Evolutionary conservation across 2,329 filamentous ascomycete species (phyloP).

Genomic region (Pseudocercospora macadamiae): DNA sequence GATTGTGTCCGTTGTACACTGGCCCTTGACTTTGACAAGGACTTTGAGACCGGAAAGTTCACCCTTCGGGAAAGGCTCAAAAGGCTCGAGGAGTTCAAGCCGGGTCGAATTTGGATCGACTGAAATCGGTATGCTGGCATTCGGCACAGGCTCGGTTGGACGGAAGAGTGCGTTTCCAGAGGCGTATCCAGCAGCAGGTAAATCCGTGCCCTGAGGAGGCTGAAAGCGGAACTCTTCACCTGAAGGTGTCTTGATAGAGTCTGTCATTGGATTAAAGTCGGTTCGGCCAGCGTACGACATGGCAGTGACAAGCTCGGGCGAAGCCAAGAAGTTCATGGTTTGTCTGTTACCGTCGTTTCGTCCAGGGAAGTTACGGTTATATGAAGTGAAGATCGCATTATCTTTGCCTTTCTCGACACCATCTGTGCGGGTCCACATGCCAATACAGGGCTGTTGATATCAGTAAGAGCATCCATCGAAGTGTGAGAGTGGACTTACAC

Average conservation of each 20-base stretch:
- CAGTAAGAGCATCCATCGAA: not conserved
- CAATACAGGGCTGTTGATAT: conserved; percentile 51
- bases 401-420: conserved; percentile 79
- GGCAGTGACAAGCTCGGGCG: conserved; percentile 93
- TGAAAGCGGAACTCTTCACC: conserved; percentile 82
- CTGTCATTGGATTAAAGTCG: conserved; percentile 94
- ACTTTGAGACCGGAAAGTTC: conserved; percentile 81
- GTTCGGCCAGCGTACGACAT: conserved; percentile 92
- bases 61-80: conserved; percentile 72
- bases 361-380: conserved; percentile 97
- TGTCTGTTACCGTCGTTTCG: conserved; percentile 95
- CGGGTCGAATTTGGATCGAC: conserved; percentile 88
- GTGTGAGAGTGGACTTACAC: conserved; percentile 23
- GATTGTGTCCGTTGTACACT: conserved; percentile 99
- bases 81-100: conserved; percentile 88
- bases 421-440: conserved; percentile 93
- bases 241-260: conserved; percentile 76
- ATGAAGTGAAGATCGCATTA: conserved; percentile 95
- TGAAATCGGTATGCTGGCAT: conserved; percentile 70
- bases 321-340: conserved; percentile 99
- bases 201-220: conserved; percentile 65
- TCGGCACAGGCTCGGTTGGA: conserved; percentile 71
- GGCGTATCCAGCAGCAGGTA: conserved; percentile 76
- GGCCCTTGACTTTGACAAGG: conserved; percentile 93
- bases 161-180: conserved; percentile 74